These are phyloP conservation scores for Akebia trifoliata DNA, from an alignment of 164 flowering plant species.

Conservation along the genomic window DNA sequence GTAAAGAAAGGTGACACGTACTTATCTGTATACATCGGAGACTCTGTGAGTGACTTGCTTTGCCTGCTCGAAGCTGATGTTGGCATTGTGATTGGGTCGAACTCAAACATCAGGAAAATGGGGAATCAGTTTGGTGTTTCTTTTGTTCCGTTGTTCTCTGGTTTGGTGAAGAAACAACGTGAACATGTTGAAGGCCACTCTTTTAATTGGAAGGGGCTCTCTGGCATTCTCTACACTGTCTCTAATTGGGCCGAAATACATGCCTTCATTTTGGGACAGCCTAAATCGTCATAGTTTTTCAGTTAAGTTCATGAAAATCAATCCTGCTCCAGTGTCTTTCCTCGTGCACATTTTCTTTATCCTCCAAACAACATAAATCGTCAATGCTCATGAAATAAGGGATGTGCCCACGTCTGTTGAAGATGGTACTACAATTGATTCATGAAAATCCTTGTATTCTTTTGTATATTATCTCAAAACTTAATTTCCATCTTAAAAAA, in stretches of 20 bases:
- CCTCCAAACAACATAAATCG: too few relatives aligned
- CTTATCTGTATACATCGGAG: constrained; percentile 32
- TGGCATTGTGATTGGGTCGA: constrained; percentile 36
- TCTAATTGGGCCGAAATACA: constrained; percentile 36
- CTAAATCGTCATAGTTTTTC: too few relatives aligned
- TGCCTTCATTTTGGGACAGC: constrained; percentile 36
- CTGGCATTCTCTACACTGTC: constrained; percentile 31
- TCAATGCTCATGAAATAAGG: too few relatives aligned
- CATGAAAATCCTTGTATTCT: too few relatives aligned
- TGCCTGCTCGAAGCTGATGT: constrained; percentile 36
- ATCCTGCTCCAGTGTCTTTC: too few relatives aligned
- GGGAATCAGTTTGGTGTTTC: constrained; percentile 29
- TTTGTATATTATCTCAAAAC: too few relatives aligned
- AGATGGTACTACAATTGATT: too few relatives aligned
- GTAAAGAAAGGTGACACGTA: constrained; percentile 14
- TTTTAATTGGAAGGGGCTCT: constrained; percentile 24
- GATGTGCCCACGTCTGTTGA: too few relatives aligned
- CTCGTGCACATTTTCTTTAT: too few relatives aligned
- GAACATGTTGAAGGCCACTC: constrained; percentile 15
- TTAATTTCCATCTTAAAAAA: too few relatives aligned
- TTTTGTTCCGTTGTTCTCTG: constrained; percentile 31
- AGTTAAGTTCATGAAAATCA: too few relatives aligned
- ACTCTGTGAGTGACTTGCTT: constrained; percentile 33
- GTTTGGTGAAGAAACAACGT: constrained; percentile 29
- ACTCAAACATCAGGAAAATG: constrained; percentile 26